These are phyloP conservation scores for Euptelea pleiosperma DNA, from an alignment of 164 flowering plant species.

Conservation along the genomic window DNA sequence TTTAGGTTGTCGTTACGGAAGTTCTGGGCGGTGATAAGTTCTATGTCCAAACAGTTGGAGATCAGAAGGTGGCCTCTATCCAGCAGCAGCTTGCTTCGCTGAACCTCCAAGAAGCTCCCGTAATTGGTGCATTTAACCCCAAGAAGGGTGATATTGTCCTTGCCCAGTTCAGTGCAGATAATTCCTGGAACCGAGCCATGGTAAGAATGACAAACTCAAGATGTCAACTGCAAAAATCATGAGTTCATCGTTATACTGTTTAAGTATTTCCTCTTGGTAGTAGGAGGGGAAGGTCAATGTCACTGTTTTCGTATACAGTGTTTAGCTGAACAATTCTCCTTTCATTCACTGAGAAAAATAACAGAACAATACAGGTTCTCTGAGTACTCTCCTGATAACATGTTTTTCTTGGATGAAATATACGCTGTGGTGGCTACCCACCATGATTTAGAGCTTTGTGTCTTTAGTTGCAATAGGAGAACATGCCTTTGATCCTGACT, in stretches of 20 bases:
- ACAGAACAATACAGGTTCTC: no score
- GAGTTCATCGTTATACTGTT: background rate
- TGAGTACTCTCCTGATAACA: no score
- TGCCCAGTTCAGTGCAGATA: slow-evolving; percentile 80
- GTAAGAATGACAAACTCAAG: slow-evolving; percentile 31
- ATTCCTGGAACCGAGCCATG: slow-evolving; percentile 97
- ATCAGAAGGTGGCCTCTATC: slow-evolving; percentile 66
- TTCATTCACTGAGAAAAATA: no score
- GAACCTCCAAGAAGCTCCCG: slow-evolving; percentile 75
- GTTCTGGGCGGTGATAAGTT: slow-evolving; percentile 88
- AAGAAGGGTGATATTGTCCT: slow-evolving; percentile 92
- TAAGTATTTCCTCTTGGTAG: no score
- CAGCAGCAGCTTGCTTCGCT: slow-evolving; percentile 81
- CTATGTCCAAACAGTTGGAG: slow-evolving; percentile 78
- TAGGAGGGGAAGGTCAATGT: no score
- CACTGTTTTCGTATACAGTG: no score
- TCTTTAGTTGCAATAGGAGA: no score
- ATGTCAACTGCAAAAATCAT: slow-evolving; percentile 1
- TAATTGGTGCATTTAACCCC: slow-evolving; percentile 85
- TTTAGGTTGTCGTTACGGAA: slow-evolving; percentile 87
- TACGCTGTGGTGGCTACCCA: no score
- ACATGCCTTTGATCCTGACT: no score
- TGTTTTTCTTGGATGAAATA: no score
- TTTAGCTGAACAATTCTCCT: no score
- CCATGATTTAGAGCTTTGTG: no score